phyloP scores from a whole-genome alignment of 2,329 filamentous ascomycete genomes.

The Phaeosphaeria sp. region DNA sequence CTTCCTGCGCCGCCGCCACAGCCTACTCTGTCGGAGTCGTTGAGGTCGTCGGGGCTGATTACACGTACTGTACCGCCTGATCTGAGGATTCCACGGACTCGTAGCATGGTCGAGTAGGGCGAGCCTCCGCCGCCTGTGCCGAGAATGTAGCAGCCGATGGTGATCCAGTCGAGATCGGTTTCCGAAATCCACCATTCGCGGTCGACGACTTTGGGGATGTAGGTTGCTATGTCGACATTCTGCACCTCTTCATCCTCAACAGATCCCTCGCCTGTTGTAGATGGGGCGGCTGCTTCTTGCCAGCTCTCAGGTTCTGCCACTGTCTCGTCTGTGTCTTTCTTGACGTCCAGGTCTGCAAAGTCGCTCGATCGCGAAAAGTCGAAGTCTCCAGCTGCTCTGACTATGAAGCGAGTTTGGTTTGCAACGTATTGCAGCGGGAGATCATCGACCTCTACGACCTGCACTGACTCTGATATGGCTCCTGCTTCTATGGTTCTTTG shows the following conservation, averaged over 20 bases:
- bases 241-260: conserved; percentile 21
- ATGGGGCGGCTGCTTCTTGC: conserved; percentile 13
- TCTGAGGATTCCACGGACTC: conserved; percentile 50
- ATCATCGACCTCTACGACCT: conserved; percentile 51
- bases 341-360: conserved; percentile 32
- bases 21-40: conserved; percentile 54
- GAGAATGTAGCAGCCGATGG: conserved; percentile 57
- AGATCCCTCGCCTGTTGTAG: conserved; percentile 21
- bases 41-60: conserved; percentile 51
- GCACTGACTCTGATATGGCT: conserved; percentile 40
- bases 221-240: conserved; percentile 42
- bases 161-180: conserved; percentile 55
- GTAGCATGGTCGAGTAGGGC: conserved; percentile 54
- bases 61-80: conserved; percentile 51
- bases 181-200: conserved; percentile 55
- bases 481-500: conserved; percentile 49
- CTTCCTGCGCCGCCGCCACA: conserved; percentile 55
- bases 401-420: conserved; percentile 59
- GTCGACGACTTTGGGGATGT: conserved; percentile 49
- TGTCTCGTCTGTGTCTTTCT: conserved; percentile 24
- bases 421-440: conserved; percentile 63
- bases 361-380: conserved; percentile 44
- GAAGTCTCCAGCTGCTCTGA: conserved; percentile 64
- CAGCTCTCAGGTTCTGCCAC: conserved; percentile 7
- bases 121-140: conserved; percentile 58